Evolutionary conservation across 75 land plant genomes (phyloP).

Genomic region (Cryptomeria japonica): DNA sequence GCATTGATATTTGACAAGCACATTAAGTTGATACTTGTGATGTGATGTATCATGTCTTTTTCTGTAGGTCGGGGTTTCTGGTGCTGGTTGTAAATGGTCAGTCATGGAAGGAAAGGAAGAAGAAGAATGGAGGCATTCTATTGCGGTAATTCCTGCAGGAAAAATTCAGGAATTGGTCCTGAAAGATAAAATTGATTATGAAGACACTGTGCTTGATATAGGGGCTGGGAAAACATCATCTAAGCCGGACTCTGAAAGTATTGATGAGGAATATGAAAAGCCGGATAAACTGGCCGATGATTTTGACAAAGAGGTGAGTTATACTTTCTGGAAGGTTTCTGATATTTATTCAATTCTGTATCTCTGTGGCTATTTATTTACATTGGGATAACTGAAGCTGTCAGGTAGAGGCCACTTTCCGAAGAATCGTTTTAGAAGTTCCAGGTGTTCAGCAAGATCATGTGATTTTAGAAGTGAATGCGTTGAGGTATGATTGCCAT

Average conservation of each 20-base stretch:
- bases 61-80: conserved; percentile 72
- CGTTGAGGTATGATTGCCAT: conserved; percentile 53
- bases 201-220: conserved; percentile 41
- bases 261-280: conserved; percentile 43
- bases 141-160: conserved; percentile 73
- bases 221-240: conserved; percentile 35
- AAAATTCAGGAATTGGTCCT: conserved; percentile 52
- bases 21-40: background rate
- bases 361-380: background rate
- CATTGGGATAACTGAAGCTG: background rate
- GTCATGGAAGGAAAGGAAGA: conserved; percentile 60
- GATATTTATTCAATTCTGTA: background rate
- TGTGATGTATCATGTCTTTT: background rate
- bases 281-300: conserved; percentile 38
- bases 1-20: background rate
- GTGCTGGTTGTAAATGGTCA: conserved; percentile 84
- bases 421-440: conserved; percentile 63
- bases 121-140: conserved; percentile 94
- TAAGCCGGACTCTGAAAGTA: conserved; percentile 29
- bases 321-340: background rate
- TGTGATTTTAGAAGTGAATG: conserved; percentile 84
- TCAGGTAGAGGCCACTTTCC: conserved; percentile 90
- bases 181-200: conserved; percentile 35
- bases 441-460: conserved; percentile 51
- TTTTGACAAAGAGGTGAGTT: conserved; percentile 82